Evolutionary conservation across 768 basidiomycete species (phyloP).

Genomic region (Obba rivulosa): DNA sequence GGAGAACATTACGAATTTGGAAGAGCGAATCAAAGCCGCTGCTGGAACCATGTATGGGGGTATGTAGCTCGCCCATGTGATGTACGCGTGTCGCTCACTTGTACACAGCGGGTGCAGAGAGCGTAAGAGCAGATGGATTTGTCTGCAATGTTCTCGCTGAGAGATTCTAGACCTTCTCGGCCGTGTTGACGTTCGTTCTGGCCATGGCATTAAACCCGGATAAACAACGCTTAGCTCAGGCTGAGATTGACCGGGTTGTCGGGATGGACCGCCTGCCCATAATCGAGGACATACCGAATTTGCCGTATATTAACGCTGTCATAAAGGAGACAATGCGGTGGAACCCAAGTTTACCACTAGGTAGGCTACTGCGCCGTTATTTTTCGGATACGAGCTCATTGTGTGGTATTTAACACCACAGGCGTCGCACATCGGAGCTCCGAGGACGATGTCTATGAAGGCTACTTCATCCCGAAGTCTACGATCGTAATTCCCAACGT

Average conservation of each 20-base stretch:
- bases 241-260: slow-evolving; percentile 24
- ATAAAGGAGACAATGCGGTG: slow-evolving; percentile 26
- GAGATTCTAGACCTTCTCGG: slow-evolving; percentile 17
- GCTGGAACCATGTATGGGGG: slow-evolving; percentile 9
- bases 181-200: slow-evolving; percentile 25
- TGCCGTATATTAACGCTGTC: slow-evolving; percentile 20
- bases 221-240: slow-evolving; percentile 18
- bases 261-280: slow-evolving; percentile 17
- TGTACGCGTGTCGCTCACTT: too few relatives aligned
- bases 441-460: slow-evolving; percentile 18
- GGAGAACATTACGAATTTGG: not conserved
- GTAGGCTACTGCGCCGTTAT: slow-evolving; percentile 9
- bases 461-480: slow-evolving; percentile 20
- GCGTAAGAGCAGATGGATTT: not conserved
- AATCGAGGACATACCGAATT: slow-evolving; percentile 6
- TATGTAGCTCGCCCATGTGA: not conserved
- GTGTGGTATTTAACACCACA: not conserved
- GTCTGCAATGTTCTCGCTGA: slow-evolving; percentile 31
- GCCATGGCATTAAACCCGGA: slow-evolving; percentile 31
- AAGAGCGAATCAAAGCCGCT: slow-evolving; percentile 7
- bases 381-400: not conserved
- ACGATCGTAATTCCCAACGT: slow-evolving; percentile 19
- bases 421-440: slow-evolving; percentile 13
- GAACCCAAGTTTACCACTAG: slow-evolving; percentile 26
- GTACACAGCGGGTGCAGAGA: slow-evolving; percentile 12